Conservation (phyloP, 257 asterid genomes). For the Plantago elongata region DNA sequence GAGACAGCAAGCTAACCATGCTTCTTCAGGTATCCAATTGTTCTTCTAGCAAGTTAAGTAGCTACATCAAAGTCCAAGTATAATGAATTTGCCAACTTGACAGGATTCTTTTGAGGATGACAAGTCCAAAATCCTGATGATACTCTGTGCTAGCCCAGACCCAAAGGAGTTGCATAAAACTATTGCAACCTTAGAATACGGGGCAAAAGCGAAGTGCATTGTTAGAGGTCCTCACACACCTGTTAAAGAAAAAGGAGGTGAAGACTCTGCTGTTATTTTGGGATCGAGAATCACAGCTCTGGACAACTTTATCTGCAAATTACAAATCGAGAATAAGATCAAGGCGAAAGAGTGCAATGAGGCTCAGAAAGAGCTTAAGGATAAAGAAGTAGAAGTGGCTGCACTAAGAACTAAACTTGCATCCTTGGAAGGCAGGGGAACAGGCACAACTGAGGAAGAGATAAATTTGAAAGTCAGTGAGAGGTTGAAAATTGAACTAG, state of each 20-base stretch:
- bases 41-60: background rate
- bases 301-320: slow-evolving; percentile 70
- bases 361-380: slow-evolving; percentile 54
- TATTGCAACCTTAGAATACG: slow-evolving; percentile 83
- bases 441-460: slow-evolving; percentile 41
- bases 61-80: background rate
- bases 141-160: slow-evolving; percentile 92
- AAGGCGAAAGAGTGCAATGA: slow-evolving; percentile 56
- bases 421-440: slow-evolving; percentile 34
- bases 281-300: slow-evolving; percentile 78
- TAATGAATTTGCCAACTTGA: slow-evolving; percentile 9
- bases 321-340: slow-evolving; percentile 71
- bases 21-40: slow-evolving; percentile 69
- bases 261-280: slow-evolving; percentile 65
- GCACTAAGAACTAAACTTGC: slow-evolving; percentile 53
- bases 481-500: slow-evolving; percentile 47
- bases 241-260: slow-evolving; percentile 57
- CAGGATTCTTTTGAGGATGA: slow-evolving; percentile 97
- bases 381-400: slow-evolving; percentile 65
- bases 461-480: slow-evolving; percentile 54
- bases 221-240: slow-evolving; percentile 82
- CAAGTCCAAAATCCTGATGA: slow-evolving; percentile 86
- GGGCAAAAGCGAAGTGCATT: slow-evolving; percentile 94
- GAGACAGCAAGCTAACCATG: slow-evolving; percentile 98
- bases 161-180: slow-evolving; percentile 91